Evolutionary conservation across 1,284 basidiomycete species (phyloP), one percentile per base, ranked within the genome.

Genomic region (Moniliella sp.): DNA sequence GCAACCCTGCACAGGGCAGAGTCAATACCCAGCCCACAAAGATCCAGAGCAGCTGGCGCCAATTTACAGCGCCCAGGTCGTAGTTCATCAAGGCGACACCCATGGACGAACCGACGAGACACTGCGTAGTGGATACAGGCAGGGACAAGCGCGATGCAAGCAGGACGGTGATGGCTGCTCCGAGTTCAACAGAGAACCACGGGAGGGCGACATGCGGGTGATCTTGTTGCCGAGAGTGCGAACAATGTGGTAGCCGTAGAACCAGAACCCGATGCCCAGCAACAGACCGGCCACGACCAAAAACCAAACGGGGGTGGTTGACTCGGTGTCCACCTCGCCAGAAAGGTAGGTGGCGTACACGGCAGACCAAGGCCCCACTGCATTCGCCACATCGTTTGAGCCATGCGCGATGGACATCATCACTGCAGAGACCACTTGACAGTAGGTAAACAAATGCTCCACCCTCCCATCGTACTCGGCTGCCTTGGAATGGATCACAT

Each of bases 151-250:
- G 36, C 5, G 30, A 31, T 0, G 40, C 40, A 16, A 45, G 14
- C 1, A 47, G 25, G 9, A 45, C 38, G 11, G 44, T 46, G 32
- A 45, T 39, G 13, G 35, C 32, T 0, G 47, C 42, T 15, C 42
- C 42, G 17, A 46, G 11, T 18, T 49, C 46, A 39, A 46, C 42
- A 9, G 44, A 44, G 30, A 44, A 43, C 46, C 46, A 14, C 46
- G 25, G 4, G 42, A 42, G 4, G 44, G 46, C 12, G 42, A 44
- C 29, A 42, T 42, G 31, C 39, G 37, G 8, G 46, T 49, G 5
- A 49, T 23, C 3, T 36, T n/a, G 33, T 46, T 46, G 12, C 46
- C 46, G 3, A 49, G 35, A 4, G 45, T 42, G 13, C 30, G 27
- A 39, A 46, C 42, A 11, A 49, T 21, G 15, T 40, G 37, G 36